Percentiles rank a stretch among this genome's conserved stretches.
phyloP scores from a whole-genome alignment of 768 basidiomycete species.

The Gymnopilus junonius region DNA sequence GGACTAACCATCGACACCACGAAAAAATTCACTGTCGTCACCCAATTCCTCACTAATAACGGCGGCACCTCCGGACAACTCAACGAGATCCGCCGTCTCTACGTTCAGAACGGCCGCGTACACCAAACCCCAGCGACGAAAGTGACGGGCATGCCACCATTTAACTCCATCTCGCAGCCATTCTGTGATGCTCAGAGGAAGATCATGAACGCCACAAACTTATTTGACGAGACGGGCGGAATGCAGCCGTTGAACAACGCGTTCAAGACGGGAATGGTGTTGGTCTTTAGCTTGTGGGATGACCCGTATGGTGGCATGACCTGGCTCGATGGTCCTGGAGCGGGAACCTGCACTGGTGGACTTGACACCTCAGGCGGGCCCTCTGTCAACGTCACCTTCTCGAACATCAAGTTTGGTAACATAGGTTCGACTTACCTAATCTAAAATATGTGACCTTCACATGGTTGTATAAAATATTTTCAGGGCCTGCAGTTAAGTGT shows the following conservation, averaged over 20 bases:
- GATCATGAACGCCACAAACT: conserved; percentile 48
- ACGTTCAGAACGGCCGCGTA: conserved; percentile 53
- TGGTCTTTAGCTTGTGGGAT: conserved; percentile 38
- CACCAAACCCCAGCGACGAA: conserved; percentile 47
- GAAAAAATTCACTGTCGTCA: conserved; percentile 55
- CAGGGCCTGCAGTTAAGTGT: too few relatives aligned
- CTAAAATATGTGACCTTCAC: too few relatives aligned
- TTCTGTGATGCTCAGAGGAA: conserved; percentile 53
- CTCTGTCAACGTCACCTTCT: conserved; percentile 15
- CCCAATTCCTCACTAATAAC: conserved; percentile 53
- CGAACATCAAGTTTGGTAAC: conserved; percentile 15
- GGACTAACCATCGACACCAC: conserved; percentile 50
- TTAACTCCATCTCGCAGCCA: conserved; percentile 49
- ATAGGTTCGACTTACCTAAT: conserved; percentile 4
- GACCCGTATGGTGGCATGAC: conserved; percentile 14
- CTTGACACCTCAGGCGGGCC: conserved; percentile 14
- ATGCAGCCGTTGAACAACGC: conserved; percentile 39
- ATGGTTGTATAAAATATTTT: too few relatives aligned
- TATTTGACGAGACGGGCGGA: conserved; percentile 48
- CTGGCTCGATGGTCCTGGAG: conserved; percentile 16
- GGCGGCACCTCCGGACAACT: conserved; percentile 46
- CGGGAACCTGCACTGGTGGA: conserved; percentile 18
- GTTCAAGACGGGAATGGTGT: conserved; percentile 49
- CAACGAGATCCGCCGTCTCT: conserved; percentile 54
- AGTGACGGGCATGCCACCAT: conserved; percentile 41